Conservation (phyloP, 108 stramenopile species). For the Cylindrotheca closterium region DNA sequence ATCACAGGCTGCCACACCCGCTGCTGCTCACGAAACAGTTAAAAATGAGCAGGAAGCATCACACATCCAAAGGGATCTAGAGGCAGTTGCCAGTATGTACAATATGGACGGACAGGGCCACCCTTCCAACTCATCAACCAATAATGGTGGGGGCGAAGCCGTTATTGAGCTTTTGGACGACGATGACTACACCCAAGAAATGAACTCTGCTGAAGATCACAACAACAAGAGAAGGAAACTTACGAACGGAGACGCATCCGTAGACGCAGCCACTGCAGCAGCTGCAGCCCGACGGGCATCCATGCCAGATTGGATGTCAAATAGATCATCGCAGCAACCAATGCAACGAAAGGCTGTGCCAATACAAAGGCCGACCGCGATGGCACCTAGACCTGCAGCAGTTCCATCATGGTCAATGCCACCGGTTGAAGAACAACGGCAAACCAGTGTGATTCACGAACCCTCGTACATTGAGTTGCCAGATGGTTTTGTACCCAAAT, state of each 20-base stretch:
- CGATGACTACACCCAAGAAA: slow-evolving; percentile 5
- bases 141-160: no score
- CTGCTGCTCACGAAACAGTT: no score
- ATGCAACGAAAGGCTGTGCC: background rate
- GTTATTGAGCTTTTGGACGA: slow-evolving; percentile 32
- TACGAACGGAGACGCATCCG: background rate
- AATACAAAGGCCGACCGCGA: slow-evolving; percentile 1
- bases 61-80: no score
- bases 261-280: background rate
- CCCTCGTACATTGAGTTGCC: slow-evolving; percentile 23
- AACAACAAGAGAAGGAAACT: background rate
- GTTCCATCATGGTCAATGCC: background rate
- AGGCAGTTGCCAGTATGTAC: no score
- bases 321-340: background rate
- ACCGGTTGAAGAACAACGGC: background rate
- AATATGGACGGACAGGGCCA: no score
- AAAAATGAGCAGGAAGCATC: no score
- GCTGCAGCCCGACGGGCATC: background rate
- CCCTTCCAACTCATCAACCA: no score
- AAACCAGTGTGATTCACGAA: background rate
- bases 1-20: no score
- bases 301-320: slow-evolving; percentile 16
- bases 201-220: background rate
- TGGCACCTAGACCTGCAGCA: background rate
- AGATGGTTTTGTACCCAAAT: slow-evolving; percentile 19